Evolutionary conservation across 2,329 filamentous ascomycete genomes (phyloP).

Genomic region (Davidsoniella australis): DNA sequence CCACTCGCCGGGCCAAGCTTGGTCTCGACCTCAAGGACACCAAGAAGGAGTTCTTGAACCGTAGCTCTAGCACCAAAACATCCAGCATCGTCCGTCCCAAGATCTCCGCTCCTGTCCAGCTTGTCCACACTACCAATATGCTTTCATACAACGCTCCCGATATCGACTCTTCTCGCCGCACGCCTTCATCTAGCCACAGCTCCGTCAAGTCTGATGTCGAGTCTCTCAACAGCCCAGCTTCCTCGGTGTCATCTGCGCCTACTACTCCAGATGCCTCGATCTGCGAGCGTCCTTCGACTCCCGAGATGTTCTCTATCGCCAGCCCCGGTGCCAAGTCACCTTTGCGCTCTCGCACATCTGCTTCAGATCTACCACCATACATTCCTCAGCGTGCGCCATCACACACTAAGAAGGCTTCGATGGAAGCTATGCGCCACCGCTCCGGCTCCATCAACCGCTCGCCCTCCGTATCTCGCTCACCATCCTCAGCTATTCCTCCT

Average conservation of each 20-base stretch:
- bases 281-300: constrained; percentile 35
- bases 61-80: constrained; percentile 35
- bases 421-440: constrained; percentile 52
- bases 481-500: constrained; percentile 40
- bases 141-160: constrained; percentile 89
- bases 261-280: constrained; percentile 52
- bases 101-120: constrained; percentile 75
- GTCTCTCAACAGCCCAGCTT: constrained; percentile 43
- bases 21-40: constrained; percentile 28
- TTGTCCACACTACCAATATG: constrained; percentile 91
- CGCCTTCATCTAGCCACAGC: constrained; percentile 32
- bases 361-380: constrained; percentile 36
- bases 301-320: constrained; percentile 44
- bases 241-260: constrained; percentile 42
- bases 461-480: constrained; percentile 32
- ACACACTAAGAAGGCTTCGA: constrained; percentile 70
- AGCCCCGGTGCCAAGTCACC: constrained; percentile 25
- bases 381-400: constrained; percentile 68
- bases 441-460: constrained; percentile 44
- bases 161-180: constrained; percentile 31
- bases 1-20: constrained; percentile 45
- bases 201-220: constrained; percentile 47
- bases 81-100: constrained; percentile 32
- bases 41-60: constrained; percentile 24
- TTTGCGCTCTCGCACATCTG: constrained; percentile 21